A percentile compares a stretch with the other conserved stretches of the same genome.
Evolutionary conservation across 2,329 filamentous ascomycete species (phyloP).

Genomic region (Ophiocordyceps camponoti-leonardi): DNA sequence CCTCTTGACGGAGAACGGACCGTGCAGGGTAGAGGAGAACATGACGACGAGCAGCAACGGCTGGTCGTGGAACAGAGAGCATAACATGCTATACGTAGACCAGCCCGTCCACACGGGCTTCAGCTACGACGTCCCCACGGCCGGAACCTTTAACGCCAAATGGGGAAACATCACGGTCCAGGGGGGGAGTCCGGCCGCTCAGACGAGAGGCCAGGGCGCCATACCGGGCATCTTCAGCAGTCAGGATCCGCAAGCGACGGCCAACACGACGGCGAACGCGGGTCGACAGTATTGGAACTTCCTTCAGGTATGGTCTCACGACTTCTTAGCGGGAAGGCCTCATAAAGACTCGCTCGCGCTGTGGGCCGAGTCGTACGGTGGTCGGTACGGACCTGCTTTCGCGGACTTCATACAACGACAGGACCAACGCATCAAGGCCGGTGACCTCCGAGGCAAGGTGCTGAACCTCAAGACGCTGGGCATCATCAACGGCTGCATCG

Average conservation of each 20-base stretch:
- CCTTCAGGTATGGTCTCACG: not conserved
- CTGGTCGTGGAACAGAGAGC: constrained; percentile 45
- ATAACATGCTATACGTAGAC: constrained; percentile 37
- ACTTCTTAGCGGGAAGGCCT: constrained; percentile 35
- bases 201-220: constrained; percentile 19
- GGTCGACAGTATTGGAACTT: constrained; percentile 32
- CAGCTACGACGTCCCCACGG: constrained; percentile 47
- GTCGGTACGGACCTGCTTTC: constrained; percentile 51
- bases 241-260: constrained; percentile 10
- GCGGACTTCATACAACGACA: constrained; percentile 40
- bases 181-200: constrained; percentile 19
- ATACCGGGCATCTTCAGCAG: constrained; percentile 16
- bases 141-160: constrained; percentile 36
- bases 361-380: constrained; percentile 53
- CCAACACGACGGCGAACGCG: constrained; percentile 35
- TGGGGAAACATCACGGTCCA: constrained; percentile 24
- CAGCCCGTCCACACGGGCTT: constrained; percentile 52
- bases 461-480: constrained; percentile 41
- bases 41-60: constrained; percentile 35
- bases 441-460: constrained; percentile 15
- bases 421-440: constrained; percentile 29
- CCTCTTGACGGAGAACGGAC: constrained; percentile 44
- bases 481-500: constrained; percentile 54
- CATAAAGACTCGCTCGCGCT: constrained; percentile 39
- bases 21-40: constrained; percentile 28